Evolutionary conservation across 257 asterid genomes (phyloP).

Genomic region (Jaltomata sinuosa): DNA sequence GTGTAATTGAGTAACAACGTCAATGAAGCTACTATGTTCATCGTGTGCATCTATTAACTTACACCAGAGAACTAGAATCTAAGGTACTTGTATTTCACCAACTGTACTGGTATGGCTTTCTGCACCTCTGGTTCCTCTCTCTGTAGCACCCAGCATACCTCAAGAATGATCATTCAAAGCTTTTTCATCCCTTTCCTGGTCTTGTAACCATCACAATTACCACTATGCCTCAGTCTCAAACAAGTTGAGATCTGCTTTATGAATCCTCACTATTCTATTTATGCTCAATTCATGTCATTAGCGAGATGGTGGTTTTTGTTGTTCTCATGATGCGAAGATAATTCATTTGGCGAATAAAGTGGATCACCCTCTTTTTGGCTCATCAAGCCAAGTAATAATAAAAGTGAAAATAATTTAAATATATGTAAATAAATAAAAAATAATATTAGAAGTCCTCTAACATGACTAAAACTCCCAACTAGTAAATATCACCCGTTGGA

Average conservation of each 20-base stretch:
- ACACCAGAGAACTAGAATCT: not conserved
- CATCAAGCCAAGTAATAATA: not conserved
- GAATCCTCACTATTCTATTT: not conserved
- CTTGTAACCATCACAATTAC: not conserved
- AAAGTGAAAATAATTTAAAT: not conserved
- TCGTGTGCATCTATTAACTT: not conserved
- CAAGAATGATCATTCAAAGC: not conserved
- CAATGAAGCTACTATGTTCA: not conserved
- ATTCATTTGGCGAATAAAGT: no score
- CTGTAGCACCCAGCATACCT: not conserved
- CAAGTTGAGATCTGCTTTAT: not conserved
- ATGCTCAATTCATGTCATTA: not conserved
- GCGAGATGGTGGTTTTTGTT: no score
- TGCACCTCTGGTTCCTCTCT: not conserved
- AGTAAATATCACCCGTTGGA: not conserved
- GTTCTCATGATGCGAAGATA: no score
- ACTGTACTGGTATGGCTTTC: not conserved
- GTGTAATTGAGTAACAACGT: not conserved
- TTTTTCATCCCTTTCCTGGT: not conserved
- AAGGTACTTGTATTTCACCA: not conserved
- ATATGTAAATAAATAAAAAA: not conserved
- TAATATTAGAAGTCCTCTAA: not conserved
- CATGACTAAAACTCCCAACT: not conserved
- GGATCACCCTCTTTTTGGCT: no score
- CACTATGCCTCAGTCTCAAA: not conserved